Conservation (phyloP, 495 filamentous ascomycete genomes). For the Aspergillus ostianus region DNA sequence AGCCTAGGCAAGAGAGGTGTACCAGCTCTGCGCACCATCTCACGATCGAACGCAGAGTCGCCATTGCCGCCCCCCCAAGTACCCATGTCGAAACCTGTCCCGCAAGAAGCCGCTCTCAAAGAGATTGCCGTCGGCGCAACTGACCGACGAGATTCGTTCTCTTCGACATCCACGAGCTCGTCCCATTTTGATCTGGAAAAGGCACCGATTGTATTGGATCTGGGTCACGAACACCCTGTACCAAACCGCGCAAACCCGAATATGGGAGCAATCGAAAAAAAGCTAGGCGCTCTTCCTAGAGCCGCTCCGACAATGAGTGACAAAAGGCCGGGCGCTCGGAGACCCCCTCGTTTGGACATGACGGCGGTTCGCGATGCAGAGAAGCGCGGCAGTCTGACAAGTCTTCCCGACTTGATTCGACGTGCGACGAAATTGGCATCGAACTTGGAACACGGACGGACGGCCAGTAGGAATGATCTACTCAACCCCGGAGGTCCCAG, state of each 20-base stretch:
- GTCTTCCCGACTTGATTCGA: conserved; percentile 84
- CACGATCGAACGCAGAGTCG: conserved; percentile 34
- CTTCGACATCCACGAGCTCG: conserved; percentile 30
- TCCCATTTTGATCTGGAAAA: conserved; percentile 37
- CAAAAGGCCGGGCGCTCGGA: conserved; percentile 43
- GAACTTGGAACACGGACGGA: conserved; percentile 83
- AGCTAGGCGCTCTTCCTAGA: conserved; percentile 33
- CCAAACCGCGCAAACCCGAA: conserved; percentile 6
- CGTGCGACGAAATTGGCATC: conserved; percentile 84
- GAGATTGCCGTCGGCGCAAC: conserved; percentile 23
- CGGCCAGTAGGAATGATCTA: conserved; percentile 65
- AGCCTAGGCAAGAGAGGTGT: conserved; percentile 74
- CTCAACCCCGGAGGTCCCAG: conserved; percentile 30
- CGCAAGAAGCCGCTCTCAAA: conserved; percentile 15
- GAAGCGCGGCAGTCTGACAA: conserved; percentile 82
- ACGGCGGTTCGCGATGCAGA: conserved; percentile 77
- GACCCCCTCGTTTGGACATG: conserved; percentile 76
- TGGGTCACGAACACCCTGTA: conserved; percentile 11
- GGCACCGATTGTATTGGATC: conserved; percentile 30
- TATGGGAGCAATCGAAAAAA: conserved; percentile 25
- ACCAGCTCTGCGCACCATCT: conserved; percentile 67
- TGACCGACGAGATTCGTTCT: conserved; percentile 24
- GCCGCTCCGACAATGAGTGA: conserved; percentile 44
- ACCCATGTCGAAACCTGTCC: conserved; percentile 19
- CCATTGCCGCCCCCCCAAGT: conserved; percentile 19